Evolutionary conservation across 164 flowering plant genomes (phyloP).

Genomic region (Vitis vinifera): ASM3070453v1 NC_081815.1:5710501-5711000

Average conservation of each 20-base stretch:
- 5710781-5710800: constrained; percentile 18
- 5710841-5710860: constrained; percentile 12
- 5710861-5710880: not conserved
- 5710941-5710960: not conserved
- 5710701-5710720: constrained; percentile 16
- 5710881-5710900: not conserved
- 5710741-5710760: constrained; percentile 21
- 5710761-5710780: constrained; percentile 23
- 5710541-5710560: too few relatives aligned
- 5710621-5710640: too few relatives aligned
- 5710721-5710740: constrained; percentile 13
- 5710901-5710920: too few relatives aligned
- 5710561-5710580: too few relatives aligned
- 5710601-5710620: too few relatives aligned
- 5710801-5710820: constrained; percentile 8
- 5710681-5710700: constrained; percentile 16
- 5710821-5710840: constrained; percentile 7
- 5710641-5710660: constrained; percentile 18
- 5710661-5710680: constrained; percentile 17
- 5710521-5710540: too few relatives aligned
- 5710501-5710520: too few relatives aligned
- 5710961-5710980: not conserved
- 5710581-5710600: too few relatives aligned
- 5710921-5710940: not conserved
- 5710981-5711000: not conserved